Conservation (phyloP, 768 basidiomycete genomes). For the Mycena polygramma region DNA sequence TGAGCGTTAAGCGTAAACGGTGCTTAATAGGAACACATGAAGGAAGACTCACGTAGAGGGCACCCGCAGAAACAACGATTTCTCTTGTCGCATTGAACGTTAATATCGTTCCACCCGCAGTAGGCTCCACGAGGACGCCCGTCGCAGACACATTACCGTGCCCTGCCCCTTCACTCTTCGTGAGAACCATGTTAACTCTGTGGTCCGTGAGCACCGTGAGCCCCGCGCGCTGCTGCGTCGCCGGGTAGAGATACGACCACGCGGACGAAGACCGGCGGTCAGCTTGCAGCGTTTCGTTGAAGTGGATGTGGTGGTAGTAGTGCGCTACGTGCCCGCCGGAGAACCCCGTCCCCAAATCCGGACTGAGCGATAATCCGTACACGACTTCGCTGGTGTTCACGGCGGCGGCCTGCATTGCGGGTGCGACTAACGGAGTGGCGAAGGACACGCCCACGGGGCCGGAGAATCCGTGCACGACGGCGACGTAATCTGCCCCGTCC, state of each 20-base stretch:
- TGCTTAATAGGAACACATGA: too few relatives aligned
- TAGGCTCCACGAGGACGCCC: constrained; percentile 25
- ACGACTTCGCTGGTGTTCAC: constrained; percentile 27
- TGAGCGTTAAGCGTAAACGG: background rate
- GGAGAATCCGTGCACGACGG: constrained; percentile 31
- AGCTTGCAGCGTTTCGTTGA: constrained; percentile 35
- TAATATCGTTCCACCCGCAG: constrained; percentile 13
- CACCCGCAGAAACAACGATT: constrained; percentile 30
- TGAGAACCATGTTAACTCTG: constrained; percentile 24
- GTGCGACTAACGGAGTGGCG: constrained; percentile 32
- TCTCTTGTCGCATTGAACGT: constrained; percentile 26
- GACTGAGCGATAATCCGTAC: constrained; percentile 28
- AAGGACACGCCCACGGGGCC: constrained; percentile 38
- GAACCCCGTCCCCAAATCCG: constrained; percentile 37
- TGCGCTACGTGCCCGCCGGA: constrained; percentile 37
- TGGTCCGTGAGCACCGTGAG: constrained; percentile 34
- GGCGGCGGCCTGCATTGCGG: constrained; percentile 29
- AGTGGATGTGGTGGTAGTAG: constrained; percentile 37
- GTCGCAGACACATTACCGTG: constrained; percentile 27
- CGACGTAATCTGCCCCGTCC: constrained; percentile 34
- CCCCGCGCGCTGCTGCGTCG: constrained; percentile 18
- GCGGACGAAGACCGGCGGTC: constrained; percentile 37
- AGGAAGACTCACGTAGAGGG: constrained; percentile 29
- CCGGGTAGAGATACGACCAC: constrained; percentile 36
- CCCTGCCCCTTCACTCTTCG: background rate